A percentile compares a stretch with the other conserved stretches of the same genome.
These are phyloP conservation scores for Thalassiosira livingstoniorum DNA, from an alignment of 352 stramenopile genomes.

Conservation along the genomic window DNA sequence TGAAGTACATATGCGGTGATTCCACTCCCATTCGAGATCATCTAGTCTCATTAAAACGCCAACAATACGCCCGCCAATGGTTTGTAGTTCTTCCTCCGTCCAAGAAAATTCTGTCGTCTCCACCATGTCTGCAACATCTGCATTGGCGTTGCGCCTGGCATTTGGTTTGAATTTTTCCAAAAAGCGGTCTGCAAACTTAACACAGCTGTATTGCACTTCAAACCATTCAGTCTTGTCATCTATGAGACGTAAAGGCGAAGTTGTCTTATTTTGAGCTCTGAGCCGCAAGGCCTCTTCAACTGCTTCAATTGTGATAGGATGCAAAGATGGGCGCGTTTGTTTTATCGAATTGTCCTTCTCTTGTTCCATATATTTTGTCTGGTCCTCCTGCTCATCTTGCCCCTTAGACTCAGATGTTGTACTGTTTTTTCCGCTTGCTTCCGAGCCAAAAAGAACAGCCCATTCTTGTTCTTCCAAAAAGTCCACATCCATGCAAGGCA, in stretches of 20 bases:
- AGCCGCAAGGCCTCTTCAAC: slow-evolving; percentile 59
- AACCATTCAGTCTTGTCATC: slow-evolving; percentile 56
- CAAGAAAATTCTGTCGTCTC: slow-evolving; percentile 3
- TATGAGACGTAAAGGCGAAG: slow-evolving; percentile 54
- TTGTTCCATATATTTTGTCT: neutral
- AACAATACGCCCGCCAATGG: slow-evolving; percentile 55
- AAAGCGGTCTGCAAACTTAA: slow-evolving; percentile 61
- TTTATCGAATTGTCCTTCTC: neutral
- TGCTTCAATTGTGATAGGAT: slow-evolving; percentile 55
- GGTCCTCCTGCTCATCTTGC: neutral
- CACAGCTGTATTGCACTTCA: slow-evolving; percentile 53
- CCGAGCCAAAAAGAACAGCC: slow-evolving; percentile 38
- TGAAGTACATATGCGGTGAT: slow-evolving; percentile 54
- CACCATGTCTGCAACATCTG: neutral
- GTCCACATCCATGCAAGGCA: slow-evolving; percentile 65
- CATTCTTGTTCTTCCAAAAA: slow-evolving; percentile 57
- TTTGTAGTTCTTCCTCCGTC: slow-evolving; percentile 58
- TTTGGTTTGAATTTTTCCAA: slow-evolving; percentile 43
- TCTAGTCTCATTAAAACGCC: slow-evolving; percentile 57
- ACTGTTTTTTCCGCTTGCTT: neutral
- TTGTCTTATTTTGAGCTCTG: slow-evolving; percentile 48
- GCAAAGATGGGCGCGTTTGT: slow-evolving; percentile 33
- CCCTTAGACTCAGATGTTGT: neutral
- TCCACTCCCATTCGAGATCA: slow-evolving; percentile 67
- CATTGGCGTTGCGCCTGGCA: neutral